Evolutionary conservation across 176 grass and related monocot species (phyloP), one percentile per base, ranked within the genome.

Genomic region (Carex parvula): DNA sequence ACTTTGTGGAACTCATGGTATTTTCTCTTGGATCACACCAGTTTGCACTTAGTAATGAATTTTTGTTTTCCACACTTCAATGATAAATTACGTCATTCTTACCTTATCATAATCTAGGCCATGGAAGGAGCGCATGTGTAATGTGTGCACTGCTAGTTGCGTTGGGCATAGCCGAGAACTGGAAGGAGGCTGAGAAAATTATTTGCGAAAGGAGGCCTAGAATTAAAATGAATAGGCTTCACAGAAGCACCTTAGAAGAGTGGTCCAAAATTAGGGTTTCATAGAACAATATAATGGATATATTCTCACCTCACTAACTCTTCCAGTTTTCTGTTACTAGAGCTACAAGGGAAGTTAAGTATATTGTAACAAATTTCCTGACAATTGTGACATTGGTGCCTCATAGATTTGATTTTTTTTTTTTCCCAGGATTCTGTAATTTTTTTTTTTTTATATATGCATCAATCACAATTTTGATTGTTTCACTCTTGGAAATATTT

Each of bases 171-270:
- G 86, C 96, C 15, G 87, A 95, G 55, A 85, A 75, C 83, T 99
- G 96, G 87, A 95, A 90, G 89, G 84, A 86, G 35, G 89, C 87
- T 44, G 93, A 99, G 84, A 95, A 92, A 50, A 82, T 95, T 81
- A 93, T 95, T 84, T 86, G 85, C 50, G 85, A 88, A 85, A 89
- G 35, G 63, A 88, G 93, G 39, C 84, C 70, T 10, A 92, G 65
- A 83, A 99, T 95, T 72, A 92, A 88, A 85, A 93, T 95, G 91
- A 99, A 94, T 54, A 86, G 32, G 66, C 88, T 92, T 89, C 96
- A 99, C 56, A 61, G 88, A 84, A 94, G 86, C 73, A 94, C 71
- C 71, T 88, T 95, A 81, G 89, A 95, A 74, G 88, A 95, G 81
- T 95, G 93, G 91, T 92, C 90, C 30, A 93, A 78, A 80, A 70